Evolutionary conservation across 345 rosid species (phyloP).

Genomic region (Brassica cretica): DNA sequence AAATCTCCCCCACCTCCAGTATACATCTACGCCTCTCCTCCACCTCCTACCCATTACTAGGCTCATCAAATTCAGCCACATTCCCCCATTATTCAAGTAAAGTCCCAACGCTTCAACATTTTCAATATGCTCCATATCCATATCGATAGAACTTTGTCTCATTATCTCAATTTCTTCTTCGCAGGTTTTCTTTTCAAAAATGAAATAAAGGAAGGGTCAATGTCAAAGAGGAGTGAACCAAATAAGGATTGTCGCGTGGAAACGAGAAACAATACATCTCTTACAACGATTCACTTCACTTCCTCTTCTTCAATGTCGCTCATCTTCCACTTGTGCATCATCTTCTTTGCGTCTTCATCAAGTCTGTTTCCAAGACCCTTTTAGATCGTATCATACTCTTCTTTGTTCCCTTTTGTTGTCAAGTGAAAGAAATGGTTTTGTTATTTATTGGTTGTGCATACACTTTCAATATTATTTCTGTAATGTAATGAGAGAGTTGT

Average conservation of each 20-base stretch:
- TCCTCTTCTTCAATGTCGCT: constrained; percentile 49
- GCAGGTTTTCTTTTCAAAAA: constrained; percentile 58
- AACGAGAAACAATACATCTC: constrained; percentile 24
- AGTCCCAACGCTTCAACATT: constrained; percentile 9
- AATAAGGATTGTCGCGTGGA: constrained; percentile 38
- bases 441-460: neutral
- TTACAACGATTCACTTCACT: constrained; percentile 39
- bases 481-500: neutral
- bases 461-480: neutral
- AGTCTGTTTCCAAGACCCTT: constrained; percentile 28
- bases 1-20: constrained; percentile 48
- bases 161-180: constrained; percentile 3
- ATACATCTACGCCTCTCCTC: constrained; percentile 44
- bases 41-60: constrained; percentile 51
- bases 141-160: neutral
- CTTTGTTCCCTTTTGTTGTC: neutral
- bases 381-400: neutral
- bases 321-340: constrained; percentile 48
- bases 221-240: constrained; percentile 41
- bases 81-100: constrained; percentile 43
- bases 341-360: constrained; percentile 32
- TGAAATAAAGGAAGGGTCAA: constrained; percentile 69
- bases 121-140: neutral
- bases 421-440: neutral
- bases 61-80: constrained; percentile 29